Evolutionary conservation across 768 basidiomycete species (phyloP), one percentile per base, ranked within the genome.

Genomic region (Mycena crocata): DNA sequence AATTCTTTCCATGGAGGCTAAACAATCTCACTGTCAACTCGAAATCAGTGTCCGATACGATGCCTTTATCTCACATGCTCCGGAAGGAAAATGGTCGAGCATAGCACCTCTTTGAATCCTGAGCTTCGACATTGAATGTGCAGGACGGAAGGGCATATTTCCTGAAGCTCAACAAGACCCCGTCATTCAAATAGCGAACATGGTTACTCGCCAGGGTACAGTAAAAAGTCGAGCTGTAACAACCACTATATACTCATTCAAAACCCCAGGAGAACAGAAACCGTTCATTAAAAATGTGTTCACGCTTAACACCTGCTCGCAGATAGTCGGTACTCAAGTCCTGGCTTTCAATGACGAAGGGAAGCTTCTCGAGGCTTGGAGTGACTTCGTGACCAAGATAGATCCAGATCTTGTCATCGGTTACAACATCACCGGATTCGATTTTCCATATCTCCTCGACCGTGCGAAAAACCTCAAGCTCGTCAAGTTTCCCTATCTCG

Each of bases 61-160:
- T 65, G 83, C 85, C 24, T 92, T 99, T 73, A 90, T 93, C 58
- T 98, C 98, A 2, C 93, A 99, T 79, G 80, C 91, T 5, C 93
- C 98, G 1, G 98, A 98, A 76, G 96, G 92, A 2, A 85, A 89
- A 44, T 99, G 97, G 94, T 92, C 94, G 2, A 91, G 89, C 67
- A 90, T 97, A 55, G 97, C 98, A 0, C 98, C 98, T 0, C 82
- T 99, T 0, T 90, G 98, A n/a, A 93, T 98, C 73, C 85, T 99
- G 32, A 96, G 95, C 73, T 99, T 99, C 73, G 98, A 99, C 88
- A 98, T 99, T 72, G 98, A 99, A 80, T 99, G 98, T 79, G 98
- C 98, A 0, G 98, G 98, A 24, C 84, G 98, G 30, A 98, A 98
- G 74, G 98, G 98, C 32, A 93, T 98, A 70, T 99, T 99, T 74